Base-by-base conservation (phyloP, 2,329 filamentous ascomycete species). In the Aspergillus unguis region DNA sequence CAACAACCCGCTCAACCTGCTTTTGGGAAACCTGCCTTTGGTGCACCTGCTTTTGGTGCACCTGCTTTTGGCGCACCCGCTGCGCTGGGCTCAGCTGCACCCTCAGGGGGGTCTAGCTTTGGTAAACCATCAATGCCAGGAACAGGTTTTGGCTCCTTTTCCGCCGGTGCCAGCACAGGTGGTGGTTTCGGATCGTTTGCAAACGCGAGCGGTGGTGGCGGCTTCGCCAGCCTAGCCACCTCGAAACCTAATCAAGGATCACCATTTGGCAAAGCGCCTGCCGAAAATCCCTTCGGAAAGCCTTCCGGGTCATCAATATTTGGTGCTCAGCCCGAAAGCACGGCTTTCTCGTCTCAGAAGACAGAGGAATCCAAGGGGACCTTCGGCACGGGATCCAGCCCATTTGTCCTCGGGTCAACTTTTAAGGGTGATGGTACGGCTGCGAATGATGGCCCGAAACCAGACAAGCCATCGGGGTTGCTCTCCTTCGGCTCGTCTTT, bases 391-490 rank as follows among this genome's bases (percentile, higher is more conserved):
- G 58, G 61, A 6, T 46, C 60, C 10, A 53, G 62, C 53, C 63
- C 63, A n/a, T 79, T 79, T 57, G 65, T 64, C 6, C 58, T 78
- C 25, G 72, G 71, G 2, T 75, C 76, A 26, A 69, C 70, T 8
- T 77, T 78, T 55, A 76, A 76, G 58, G 64, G 63, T 3, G 75
- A 77, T 52, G 69, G 65, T 6, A 69, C 67, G 10, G 68, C 72
- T 50, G 66, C 59, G 27, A 69, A 70, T 52, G 75, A 76, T 61
- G 62, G 58, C 3, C 64, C 68, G n/a, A 74, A 73, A 43, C 62
- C 72, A 23, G 66, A 71, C 2, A 68, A 71, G 50, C 49, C 65
- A 50, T 63, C 65, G 44, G 57, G 63, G 1, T 50, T 71, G 5
- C 73, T 77, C 37, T 70, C 72, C 4, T 68, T 77, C 43, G 71